Conservation (phyloP, 345 rosid species). For the Luvunga scandens region DNA sequence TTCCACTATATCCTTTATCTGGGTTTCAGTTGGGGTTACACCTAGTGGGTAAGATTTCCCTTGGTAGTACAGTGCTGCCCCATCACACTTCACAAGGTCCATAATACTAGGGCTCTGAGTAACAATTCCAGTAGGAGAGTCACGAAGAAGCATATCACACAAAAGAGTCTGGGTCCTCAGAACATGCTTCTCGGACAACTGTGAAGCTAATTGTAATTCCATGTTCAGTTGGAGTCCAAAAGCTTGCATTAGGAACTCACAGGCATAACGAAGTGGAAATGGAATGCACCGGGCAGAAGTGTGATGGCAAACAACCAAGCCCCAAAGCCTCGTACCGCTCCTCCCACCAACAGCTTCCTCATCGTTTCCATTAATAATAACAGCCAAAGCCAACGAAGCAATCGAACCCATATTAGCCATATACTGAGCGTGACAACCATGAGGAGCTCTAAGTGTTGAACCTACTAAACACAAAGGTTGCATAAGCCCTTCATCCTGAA, state of each 20-base stretch:
- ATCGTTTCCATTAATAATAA: constrained; percentile 80
- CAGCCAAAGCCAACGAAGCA: constrained; percentile 90
- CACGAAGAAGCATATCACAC: constrained; percentile 98
- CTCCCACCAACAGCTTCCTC: constrained; percentile 72
- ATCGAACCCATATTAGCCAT: constrained; percentile 95
- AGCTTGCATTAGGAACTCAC: constrained; percentile 98
- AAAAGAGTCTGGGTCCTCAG: constrained; percentile 88
- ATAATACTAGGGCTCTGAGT: constrained; percentile 95
- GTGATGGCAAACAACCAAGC: constrained; percentile 98
- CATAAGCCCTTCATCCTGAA: constrained; percentile 74
- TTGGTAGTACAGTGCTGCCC: constrained; percentile 88
- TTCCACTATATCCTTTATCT: constrained; percentile 79
- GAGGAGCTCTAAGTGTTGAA: constrained; percentile 95
- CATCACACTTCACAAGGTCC: constrained; percentile 96
- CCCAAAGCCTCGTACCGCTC: constrained; percentile 86
- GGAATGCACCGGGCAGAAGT: constrained; percentile 88
- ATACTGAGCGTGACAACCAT: constrained; percentile 93
- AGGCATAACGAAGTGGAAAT: constrained; percentile 91
- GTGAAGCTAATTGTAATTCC: constrained; percentile 94
- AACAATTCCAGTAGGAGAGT: constrained; percentile 87
- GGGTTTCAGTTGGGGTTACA: constrained; percentile 81
- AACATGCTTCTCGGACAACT: constrained; percentile 83
- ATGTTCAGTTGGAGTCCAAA: constrained; percentile 95
- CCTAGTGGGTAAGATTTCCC: constrained; percentile 72
- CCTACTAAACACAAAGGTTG: constrained; percentile 96